phyloP scores from a whole-genome alignment of 306 rosid genomes.

The Abrus precatorius region DNA sequence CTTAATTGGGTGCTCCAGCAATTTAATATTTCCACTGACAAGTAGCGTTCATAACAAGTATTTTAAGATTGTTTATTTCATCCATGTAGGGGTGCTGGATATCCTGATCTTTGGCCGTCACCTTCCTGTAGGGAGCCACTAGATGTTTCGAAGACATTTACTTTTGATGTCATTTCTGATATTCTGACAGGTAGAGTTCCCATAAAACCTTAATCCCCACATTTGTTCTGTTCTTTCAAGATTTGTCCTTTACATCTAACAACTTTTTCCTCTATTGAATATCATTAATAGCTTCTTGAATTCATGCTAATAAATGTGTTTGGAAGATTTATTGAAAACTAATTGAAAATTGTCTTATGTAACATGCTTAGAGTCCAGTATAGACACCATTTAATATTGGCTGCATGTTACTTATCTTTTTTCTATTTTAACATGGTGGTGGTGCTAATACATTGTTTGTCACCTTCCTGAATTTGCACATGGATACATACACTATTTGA shows the following conservation, averaged over 20 bases:
- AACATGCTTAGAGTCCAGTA: slow-evolving; percentile 21
- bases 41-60: slow-evolving; percentile 11
- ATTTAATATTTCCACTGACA: slow-evolving; percentile 23
- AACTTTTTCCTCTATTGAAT: slow-evolving; percentile 3
- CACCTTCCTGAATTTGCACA: neutral
- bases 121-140: slow-evolving; percentile 88
- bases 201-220: slow-evolving; percentile 30
- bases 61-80: slow-evolving; percentile 24
- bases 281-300: slow-evolving; percentile 12
- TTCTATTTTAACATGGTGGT: slow-evolving; percentile 1
- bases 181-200: slow-evolving; percentile 80
- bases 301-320: slow-evolving; percentile 22
- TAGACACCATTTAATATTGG: slow-evolving; percentile 20
- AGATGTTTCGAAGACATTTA: slow-evolving; percentile 83
- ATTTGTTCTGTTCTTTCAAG: neutral
- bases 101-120: slow-evolving; percentile 98
- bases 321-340: slow-evolving; percentile 18
- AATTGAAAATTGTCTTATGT: neutral
- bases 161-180: slow-evolving; percentile 87
- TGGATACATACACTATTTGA: slow-evolving; percentile 10
- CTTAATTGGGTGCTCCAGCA: slow-evolving; percentile 14
- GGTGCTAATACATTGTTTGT: neutral
- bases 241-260: slow-evolving; percentile 32
- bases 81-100: slow-evolving; percentile 84
- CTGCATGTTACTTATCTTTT: neutral